Base-by-base conservation (phyloP, 2,329 filamentous ascomycete species). In the Calonectria pseudoturangicola region DNA sequence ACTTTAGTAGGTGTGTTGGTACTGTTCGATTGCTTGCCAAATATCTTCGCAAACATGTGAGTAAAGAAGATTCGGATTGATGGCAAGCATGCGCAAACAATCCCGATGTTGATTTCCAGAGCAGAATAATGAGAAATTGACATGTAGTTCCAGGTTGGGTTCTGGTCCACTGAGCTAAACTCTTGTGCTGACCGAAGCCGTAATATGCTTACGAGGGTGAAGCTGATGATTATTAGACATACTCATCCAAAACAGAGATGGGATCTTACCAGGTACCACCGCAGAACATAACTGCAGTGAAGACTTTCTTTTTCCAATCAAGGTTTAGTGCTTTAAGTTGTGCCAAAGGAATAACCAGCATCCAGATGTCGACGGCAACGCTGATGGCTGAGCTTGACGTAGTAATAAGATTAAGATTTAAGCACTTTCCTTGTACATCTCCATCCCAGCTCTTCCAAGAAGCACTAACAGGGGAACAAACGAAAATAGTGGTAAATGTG, bases 81-180 rank as follows among this genome's bases (percentile, higher is more conserved):
- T 27, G 54, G 54, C 6, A 60, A 41, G 4, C 54, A 60, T 27
- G 54, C 54, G 36, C 54, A 60, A 16, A 60, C 54, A 60, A 60
- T 27, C 21, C 54, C 54, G 8, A 60, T 60, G 15, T 60, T 60
- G 6, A 60, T 60, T 41, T 60, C 54, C 33, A 60, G 15, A 1
- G 54, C 54, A 27, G 54, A 60, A 28, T 60, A 60, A 41, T 60
- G 21, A 8, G 54, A 60, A 12, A 60, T 60, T 27, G 54, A 60
- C 54, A 60, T 60, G 13, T 60, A 60, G 15, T 60, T 60, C 54
- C 54, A 60, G 1, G 54, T 60, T 4, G 54, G 54, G 16, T 60
- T 60, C 36, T 60, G 54, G 54, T 60, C 54, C 2, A 7, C 39
- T 2, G 54, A 60, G 27, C 54, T 60, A 15, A 60, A 60, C 21